phyloP scores from a whole-genome alignment of 192 early-diverging fungal species.

The Phycomyces blakesleeanus region DNA sequence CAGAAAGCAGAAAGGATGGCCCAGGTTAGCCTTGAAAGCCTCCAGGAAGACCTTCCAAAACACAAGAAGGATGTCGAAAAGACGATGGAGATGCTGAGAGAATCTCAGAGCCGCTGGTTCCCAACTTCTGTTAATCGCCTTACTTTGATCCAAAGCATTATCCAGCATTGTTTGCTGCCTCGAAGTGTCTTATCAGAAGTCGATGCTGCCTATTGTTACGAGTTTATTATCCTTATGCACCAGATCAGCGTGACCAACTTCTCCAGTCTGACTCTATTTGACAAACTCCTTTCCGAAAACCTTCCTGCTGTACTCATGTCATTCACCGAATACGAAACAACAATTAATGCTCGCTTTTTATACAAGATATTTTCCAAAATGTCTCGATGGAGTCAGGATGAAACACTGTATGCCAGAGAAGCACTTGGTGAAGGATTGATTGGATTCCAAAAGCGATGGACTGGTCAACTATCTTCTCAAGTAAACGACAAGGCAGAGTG shows the following conservation, averaged over 20 bases:
- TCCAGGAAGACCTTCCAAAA: slow-evolving; percentile 23
- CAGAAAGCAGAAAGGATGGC: slow-evolving; percentile 23
- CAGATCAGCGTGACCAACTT: slow-evolving; percentile 64
- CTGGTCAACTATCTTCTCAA: slow-evolving; percentile 22
- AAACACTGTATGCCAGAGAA: slow-evolving; percentile 48
- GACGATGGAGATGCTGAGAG: slow-evolving; percentile 11
- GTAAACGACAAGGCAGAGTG: slow-evolving; percentile 40
- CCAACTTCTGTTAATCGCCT: slow-evolving; percentile 27
- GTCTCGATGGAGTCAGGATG: slow-evolving; percentile 51
- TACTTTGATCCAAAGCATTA: slow-evolving; percentile 41
- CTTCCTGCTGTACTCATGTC: slow-evolving; percentile 51
- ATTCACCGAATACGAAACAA: slow-evolving; percentile 71
- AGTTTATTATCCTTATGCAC: slow-evolving; percentile 72
- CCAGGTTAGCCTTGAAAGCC: slow-evolving; percentile 19
- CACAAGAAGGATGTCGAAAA: slow-evolving; percentile 27
- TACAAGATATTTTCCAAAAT: slow-evolving; percentile 52
- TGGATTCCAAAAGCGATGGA: slow-evolving; percentile 71
- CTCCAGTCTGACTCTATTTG: slow-evolving; percentile 67
- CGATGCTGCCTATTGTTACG: slow-evolving; percentile 74
- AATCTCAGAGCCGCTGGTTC: slow-evolving; percentile 26
- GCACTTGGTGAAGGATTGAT: slow-evolving; percentile 54
- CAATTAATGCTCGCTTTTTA: slow-evolving; percentile 65
- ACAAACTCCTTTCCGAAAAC: slow-evolving; percentile 49
- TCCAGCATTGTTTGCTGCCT: slow-evolving; percentile 75
- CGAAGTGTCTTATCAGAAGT: slow-evolving; percentile 57